Conservation (phyloP, 2,329 filamentous ascomycete species). For the Didymella glomerata region DNA sequence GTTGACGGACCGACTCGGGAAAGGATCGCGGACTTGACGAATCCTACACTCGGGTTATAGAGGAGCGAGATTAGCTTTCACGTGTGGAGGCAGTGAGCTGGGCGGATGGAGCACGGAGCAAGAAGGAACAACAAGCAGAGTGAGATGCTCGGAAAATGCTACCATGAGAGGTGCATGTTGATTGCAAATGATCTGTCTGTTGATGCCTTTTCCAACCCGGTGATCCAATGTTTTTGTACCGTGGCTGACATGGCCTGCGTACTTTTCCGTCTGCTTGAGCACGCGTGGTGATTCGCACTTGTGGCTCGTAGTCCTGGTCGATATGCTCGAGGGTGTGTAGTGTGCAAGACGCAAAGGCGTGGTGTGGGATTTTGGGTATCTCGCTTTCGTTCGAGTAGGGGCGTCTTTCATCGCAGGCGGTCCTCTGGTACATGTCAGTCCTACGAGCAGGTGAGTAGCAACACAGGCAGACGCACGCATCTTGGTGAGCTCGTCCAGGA, state of each 20-base stretch:
- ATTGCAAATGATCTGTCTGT: background rate
- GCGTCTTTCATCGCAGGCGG: slow-evolving; percentile 11
- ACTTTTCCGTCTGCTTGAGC: background rate
- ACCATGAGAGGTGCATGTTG: background rate
- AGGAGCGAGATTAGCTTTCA: background rate
- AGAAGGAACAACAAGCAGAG: background rate
- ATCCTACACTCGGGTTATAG: background rate
- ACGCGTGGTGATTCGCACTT: background rate
- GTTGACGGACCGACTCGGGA: slow-evolving; percentile 1
- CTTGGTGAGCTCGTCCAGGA: slow-evolving; percentile 91
- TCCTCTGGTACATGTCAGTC: slow-evolving; percentile 16
- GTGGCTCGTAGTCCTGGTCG: background rate
- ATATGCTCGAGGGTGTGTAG: background rate
- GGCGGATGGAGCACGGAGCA: background rate
- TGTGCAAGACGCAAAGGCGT: background rate
- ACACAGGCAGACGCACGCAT: slow-evolving; percentile 57
- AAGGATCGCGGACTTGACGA: background rate
- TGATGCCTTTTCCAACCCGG: background rate
- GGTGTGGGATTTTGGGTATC: background rate
- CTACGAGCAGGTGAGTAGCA: background rate
- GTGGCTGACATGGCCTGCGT: slow-evolving; percentile 2
- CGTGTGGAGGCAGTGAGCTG: background rate
- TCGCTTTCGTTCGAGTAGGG: background rate
- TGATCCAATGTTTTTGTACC: background rate
- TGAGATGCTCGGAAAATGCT: background rate